Evolutionary conservation across 2,329 filamentous ascomycete genomes (phyloP), one percentile per base, ranked within the genome.

Genomic region (Talaromyces sp.): DNA sequence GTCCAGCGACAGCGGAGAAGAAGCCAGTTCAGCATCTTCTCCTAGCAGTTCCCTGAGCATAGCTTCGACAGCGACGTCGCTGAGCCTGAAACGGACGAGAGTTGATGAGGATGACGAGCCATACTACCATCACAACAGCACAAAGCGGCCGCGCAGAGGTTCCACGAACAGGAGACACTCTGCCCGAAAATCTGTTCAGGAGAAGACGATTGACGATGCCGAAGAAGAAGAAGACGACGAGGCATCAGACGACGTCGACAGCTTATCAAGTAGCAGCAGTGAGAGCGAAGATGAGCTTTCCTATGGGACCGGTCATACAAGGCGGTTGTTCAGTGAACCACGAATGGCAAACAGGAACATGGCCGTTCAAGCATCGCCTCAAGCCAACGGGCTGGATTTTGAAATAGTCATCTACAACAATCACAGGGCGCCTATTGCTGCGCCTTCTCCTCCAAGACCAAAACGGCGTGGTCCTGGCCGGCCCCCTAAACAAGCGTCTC

Each of bases 31-130:
- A 23, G 55, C 28, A n/a, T 68, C 66, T 31, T 68, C 66, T 27
- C 30, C 61, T 2, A 58, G 67, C 5, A 60, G 62, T 34, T 63
- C 64, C 14, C 72, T 71, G 12, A 75, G 69, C 59, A 59, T 70
- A 34, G 71, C 68, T 47, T 75, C 73, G 23, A 73, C 72, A 18
- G 67, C 72, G 31, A 65, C 66, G 7, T 62, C 59, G 23, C 14
- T 52, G 12, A 52, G 33, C 36, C n/a, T 56, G 33, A 62, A 62
- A 36, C 58, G 57, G 16, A 51, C 31, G 12, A 51, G 28, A 33
- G 31, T 9, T 31, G 47, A 54, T 40, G 28, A 23, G 23, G 56
- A 50, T 5, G 31, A 23, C 16, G 34, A 23, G 14, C 52, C 18
- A n/a, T 30, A 40, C 5, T 40, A 40, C 36, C n/a, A 27, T 14